phyloP scores from a whole-genome alignment of 768 basidiomycete species.

The Lactarius psammicola region DNA sequence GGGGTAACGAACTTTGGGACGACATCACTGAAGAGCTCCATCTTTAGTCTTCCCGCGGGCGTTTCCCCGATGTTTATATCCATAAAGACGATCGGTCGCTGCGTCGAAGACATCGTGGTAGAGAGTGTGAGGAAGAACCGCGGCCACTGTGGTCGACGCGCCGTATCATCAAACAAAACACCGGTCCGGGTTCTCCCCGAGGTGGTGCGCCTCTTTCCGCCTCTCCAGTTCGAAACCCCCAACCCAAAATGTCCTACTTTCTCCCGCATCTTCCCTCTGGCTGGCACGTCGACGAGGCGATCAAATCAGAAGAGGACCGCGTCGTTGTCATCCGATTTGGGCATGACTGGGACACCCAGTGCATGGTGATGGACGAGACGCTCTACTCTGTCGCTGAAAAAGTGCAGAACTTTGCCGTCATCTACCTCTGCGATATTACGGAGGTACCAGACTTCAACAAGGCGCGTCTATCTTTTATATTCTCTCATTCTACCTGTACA shows the following conservation, averaged over 20 bases:
- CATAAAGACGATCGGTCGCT: constrained; percentile 92
- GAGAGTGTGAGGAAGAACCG: neutral
- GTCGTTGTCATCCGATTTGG: constrained; percentile 94
- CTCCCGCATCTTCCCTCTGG: constrained; percentile 86
- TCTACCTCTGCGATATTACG: constrained; percentile 93
- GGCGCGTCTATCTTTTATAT: constrained; percentile 43
- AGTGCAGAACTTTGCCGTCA: constrained; percentile 98
- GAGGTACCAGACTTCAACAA: constrained; percentile 99
- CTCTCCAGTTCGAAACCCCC: neutral
- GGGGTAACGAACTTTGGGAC: constrained; percentile 75
- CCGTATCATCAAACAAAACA: too few relatives aligned
- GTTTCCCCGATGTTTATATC: constrained; percentile 97
- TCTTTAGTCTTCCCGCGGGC: constrained; percentile 90
- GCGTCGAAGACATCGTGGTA: constrained; percentile 37
- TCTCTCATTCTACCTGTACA: neutral
- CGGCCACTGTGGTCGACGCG: neutral
- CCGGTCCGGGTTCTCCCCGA: neutral
- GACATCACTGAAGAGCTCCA: constrained; percentile 95
- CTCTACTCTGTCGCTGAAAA: constrained; percentile 90
- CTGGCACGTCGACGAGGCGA: constrained; percentile 99
- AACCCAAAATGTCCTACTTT: constrained; percentile 74
- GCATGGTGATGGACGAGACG: constrained; percentile 99
- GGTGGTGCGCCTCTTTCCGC: neutral
- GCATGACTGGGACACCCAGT: constrained; percentile 89
- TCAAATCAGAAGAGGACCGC: constrained; percentile 96